These are phyloP conservation scores for Scleromitrula shiraiana DNA, from an alignment of 2,329 filamentous ascomycete genomes.

Conservation along the genomic window DNA sequence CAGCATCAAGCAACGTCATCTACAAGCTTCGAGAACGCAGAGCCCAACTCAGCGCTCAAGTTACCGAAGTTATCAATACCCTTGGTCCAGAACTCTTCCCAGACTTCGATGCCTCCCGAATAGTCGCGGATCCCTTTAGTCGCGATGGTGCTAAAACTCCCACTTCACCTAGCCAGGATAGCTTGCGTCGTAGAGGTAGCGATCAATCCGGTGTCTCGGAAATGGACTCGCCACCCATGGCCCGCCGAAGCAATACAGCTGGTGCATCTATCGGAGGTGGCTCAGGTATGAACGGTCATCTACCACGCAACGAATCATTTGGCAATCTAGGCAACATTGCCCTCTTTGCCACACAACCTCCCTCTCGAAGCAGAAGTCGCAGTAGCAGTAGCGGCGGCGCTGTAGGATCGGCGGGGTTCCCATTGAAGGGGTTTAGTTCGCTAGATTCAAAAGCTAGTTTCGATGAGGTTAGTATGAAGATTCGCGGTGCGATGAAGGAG, in stretches of 20 bases:
- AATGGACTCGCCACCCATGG: slow-evolving; percentile 24
- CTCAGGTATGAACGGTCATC: slow-evolving; percentile 27
- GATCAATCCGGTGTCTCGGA: slow-evolving; percentile 36
- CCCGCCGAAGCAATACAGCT: slow-evolving; percentile 18
- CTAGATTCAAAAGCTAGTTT: slow-evolving; percentile 63
- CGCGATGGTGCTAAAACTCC: slow-evolving; percentile 17
- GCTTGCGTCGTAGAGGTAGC: slow-evolving; percentile 38
- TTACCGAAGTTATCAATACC: slow-evolving; percentile 89
- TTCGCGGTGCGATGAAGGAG: slow-evolving; percentile 77
- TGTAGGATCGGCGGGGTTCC: slow-evolving; percentile 53
- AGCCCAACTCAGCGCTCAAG: slow-evolving; percentile 66
- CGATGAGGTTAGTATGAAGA: slow-evolving; percentile 75
- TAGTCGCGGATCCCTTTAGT: slow-evolving; percentile 50
- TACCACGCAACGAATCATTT: slow-evolving; percentile 87
- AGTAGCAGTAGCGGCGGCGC: slow-evolving; percentile 60
- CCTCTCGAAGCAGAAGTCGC: slow-evolving; percentile 67
- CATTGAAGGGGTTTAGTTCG: slow-evolving; percentile 61
- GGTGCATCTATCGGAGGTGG: slow-evolving; percentile 25
- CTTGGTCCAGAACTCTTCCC: slow-evolving; percentile 93
- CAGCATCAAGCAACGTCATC: slow-evolving; percentile 76
- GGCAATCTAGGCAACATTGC: slow-evolving; percentile 80
- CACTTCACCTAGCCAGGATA: slow-evolving; percentile 17
- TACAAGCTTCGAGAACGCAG: slow-evolving; percentile 67
- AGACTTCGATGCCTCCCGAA: slow-evolving; percentile 77
- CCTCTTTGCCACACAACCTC: slow-evolving; percentile 82